phyloP scores from a whole-genome alignment of 768 basidiomycete genomes.

The Infundibulicybe gibba region DNA sequence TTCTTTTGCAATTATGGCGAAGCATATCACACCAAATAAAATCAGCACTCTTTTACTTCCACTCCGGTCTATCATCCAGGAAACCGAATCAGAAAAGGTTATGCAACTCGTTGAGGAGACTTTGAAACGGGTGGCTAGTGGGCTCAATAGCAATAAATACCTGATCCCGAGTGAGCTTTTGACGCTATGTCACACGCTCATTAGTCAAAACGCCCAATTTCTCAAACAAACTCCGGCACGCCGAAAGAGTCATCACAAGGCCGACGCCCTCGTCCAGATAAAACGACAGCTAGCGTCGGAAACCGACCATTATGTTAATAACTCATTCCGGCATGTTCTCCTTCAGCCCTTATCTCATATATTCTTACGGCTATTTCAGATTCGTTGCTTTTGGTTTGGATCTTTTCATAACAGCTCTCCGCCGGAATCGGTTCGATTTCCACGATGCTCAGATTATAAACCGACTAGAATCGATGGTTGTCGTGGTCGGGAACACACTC shows the following conservation, averaged over 20 bases:
- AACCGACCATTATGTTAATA: conserved; percentile 73
- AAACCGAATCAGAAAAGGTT: conserved; percentile 75
- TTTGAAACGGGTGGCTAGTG: conserved; percentile 74
- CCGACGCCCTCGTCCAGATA: conserved; percentile 70
- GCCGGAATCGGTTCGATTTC: conserved; percentile 84
- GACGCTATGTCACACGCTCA: conserved; percentile 81
- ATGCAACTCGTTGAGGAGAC: conserved; percentile 89
- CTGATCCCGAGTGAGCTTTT: conserved; percentile 70
- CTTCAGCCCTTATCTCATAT: neutral
- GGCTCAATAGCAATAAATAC: conserved; percentile 79
- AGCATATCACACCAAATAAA: conserved; percentile 69
- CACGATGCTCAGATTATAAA: conserved; percentile 67
- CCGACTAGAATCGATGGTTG: conserved; percentile 85
- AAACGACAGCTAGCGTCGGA: conserved; percentile 60
- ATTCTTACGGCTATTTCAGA: conserved; percentile 29
- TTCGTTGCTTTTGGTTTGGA: conserved; percentile 93
- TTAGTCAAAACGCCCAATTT: conserved; percentile 89
- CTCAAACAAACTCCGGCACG: conserved; percentile 54
- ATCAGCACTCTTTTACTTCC: conserved; percentile 78
- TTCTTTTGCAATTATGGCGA: conserved; percentile 78
- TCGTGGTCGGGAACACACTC: conserved; percentile 86
- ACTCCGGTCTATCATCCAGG: conserved; percentile 78
- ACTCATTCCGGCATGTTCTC: conserved; percentile 74
- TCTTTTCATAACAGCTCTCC: conserved; percentile 82
- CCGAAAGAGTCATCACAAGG: conserved; percentile 33